A percentile compares a stretch with the other conserved stretches of the same genome.
phyloP scores from a whole-genome alignment of 768 basidiomycete species.

The Sutorius australiensis region DNA sequence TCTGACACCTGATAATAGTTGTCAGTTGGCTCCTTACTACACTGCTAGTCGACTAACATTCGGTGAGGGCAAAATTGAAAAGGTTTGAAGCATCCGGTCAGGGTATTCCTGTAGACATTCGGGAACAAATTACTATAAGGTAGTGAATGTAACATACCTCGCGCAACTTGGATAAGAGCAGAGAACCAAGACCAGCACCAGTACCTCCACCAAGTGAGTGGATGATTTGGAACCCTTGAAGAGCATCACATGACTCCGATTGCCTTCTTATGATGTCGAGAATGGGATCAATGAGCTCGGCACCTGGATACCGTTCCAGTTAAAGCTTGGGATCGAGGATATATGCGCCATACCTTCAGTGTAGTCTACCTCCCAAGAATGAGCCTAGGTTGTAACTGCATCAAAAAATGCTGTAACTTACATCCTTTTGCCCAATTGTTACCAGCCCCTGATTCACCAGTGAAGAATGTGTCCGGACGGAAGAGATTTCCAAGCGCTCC shows the following conservation, averaged over 20 bases:
- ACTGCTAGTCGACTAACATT: constrained; percentile 36
- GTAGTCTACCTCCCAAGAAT: constrained; percentile 52
- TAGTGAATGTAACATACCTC: constrained; percentile 46
- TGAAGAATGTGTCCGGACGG: constrained; percentile 82
- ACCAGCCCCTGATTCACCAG: constrained; percentile 63
- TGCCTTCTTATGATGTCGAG: constrained; percentile 78
- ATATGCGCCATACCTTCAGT: constrained; percentile 63
- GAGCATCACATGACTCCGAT: constrained; percentile 74
- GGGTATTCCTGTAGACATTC: constrained; percentile 50
- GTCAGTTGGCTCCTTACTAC: constrained; percentile 10
- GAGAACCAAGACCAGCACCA: constrained; percentile 79
- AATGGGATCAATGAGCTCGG: constrained; percentile 86
- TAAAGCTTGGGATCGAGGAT: not conserved
- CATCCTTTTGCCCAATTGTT: constrained; percentile 98
- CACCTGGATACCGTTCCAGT: constrained; percentile 46
- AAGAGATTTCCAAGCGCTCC: constrained; percentile 74
- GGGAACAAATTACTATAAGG: not conserved
- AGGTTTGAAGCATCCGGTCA: constrained; percentile 50
- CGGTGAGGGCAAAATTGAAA: constrained; percentile 51
- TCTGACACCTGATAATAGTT: constrained; percentile 36
- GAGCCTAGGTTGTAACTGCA: constrained; percentile 13
- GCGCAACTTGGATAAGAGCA: constrained; percentile 76
- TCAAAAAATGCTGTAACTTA: constrained; percentile 37
- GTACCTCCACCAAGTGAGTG: constrained; percentile 93
- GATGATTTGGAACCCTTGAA: constrained; percentile 89